Conservation (phyloP, 2,329 filamentous ascomycete species). For the Aureobasidium zeae region DNA sequence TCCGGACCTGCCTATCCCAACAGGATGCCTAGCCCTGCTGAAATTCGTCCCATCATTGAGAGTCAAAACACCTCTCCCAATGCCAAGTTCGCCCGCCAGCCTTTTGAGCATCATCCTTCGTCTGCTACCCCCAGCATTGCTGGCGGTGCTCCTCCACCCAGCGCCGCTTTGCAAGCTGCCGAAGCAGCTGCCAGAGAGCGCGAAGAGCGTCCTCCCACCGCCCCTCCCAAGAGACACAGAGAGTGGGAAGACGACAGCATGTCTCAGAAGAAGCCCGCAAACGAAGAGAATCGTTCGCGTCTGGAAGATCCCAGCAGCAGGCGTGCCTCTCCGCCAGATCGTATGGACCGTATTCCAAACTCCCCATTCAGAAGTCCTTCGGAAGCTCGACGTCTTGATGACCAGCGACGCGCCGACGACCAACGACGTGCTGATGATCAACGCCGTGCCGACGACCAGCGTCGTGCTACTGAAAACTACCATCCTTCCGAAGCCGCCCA, state of each 20-base stretch:
- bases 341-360: conserved; percentile 35
- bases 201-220: conserved; percentile 65
- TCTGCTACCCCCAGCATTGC: conserved; percentile 51
- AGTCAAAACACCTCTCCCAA: conserved; percentile 78
- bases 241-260: conserved; percentile 78
- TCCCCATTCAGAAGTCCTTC: conserved; percentile 76
- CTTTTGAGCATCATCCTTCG: conserved; percentile 67
- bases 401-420: conserved; percentile 63
- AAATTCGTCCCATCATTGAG: conserved; percentile 73
- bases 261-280: conserved; percentile 72
- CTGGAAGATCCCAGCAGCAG: conserved; percentile 77
- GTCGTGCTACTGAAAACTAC: conserved; percentile 67
- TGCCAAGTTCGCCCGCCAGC: conserved; percentile 72
- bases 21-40: conserved; percentile 65
- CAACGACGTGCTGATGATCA: too few relatives aligned
- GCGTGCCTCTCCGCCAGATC: conserved; percentile 42
- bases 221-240: conserved; percentile 70
- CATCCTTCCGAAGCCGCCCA: conserved; percentile 90
- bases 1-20: conserved; percentile 60
- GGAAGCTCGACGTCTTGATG: conserved; percentile 52
- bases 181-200: conserved; percentile 57
- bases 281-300: conserved; percentile 76
- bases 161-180: conserved; percentile 53
- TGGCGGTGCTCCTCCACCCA: conserved; percentile 58
- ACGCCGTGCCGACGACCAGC: conserved; percentile 54